Base-by-base conservation (phyloP, 23 red algal genomes). In the Cyanidioschyzon merolae region DNA sequence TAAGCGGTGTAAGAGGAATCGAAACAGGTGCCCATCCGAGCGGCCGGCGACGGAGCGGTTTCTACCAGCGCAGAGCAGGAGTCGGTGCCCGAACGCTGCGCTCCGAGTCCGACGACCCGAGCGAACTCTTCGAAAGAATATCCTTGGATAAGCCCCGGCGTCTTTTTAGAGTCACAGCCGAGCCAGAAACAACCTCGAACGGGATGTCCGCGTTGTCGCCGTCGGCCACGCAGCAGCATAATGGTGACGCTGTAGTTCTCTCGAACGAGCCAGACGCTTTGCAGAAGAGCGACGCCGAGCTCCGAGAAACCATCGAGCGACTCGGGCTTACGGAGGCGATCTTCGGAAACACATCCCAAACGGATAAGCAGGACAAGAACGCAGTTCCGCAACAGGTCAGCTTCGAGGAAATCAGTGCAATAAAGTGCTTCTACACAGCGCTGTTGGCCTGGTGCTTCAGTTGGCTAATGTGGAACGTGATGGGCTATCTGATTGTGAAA, bases 401-500 rank as follows among this genome's bases (percentile, higher is more conserved):
- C 45, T 54, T 54, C 21, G 45, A 7, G 45, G 12, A 54, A 21
- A 54, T 54, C 45, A 54, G 45, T 54, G 45, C 21, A 7, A 54
- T 54, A 21, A 54, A 54, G 45, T 54, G 45, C 45, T 7, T 54
- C 45, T 54, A 54, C 21, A 54, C 63, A 3, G 63, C 63, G 16
- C 12, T 27, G 63, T 32, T 35, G 21, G 63, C 63, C 21, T 71
- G 63, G 63, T 25, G 63, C n/a, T 35, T 71, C 29, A 71, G 63
- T 32, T 71, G 63, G 63, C 63, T 71, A 3, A 3, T 71, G 63
- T 71, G 63, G 63, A 25, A 71, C n/a, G 30, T 7, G 7, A 71
- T 71, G 63, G 21, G n/a, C n/a, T 32, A 25, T 7, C 30, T 71
- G 21, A 35, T 35, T 25, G 63, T 71, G 63, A 71, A 35, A 7